A percentile compares a stretch with the other conserved stretches of the same genome.
These are phyloP conservation scores for Noccaea bulbosa DNA, from an alignment of 345 rosid species.

Conservation along the genomic window DNA sequence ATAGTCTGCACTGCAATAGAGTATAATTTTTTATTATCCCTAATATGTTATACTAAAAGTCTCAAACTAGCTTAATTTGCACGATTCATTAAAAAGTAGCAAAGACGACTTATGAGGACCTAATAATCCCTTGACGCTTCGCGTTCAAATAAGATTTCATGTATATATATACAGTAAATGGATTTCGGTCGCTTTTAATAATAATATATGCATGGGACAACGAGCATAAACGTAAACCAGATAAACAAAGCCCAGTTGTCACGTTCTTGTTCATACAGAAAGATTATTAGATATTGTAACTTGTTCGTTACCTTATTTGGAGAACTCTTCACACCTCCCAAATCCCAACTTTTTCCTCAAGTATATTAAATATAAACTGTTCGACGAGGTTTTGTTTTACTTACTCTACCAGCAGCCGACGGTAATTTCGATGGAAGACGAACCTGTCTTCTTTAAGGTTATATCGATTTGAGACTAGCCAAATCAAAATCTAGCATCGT, in stretches of 20 bases:
- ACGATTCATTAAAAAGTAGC: not conserved
- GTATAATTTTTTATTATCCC: not conserved
- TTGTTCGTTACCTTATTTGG: conserved; percentile 23
- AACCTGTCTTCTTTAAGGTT: too few species aligned
- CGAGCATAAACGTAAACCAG: conserved; percentile 6
- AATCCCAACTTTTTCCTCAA: conserved; percentile 29
- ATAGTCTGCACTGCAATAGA: not conserved
- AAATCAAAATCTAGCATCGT: too few species aligned
- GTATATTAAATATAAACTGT: not conserved
- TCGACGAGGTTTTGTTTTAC: not conserved
- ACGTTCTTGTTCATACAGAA: conserved; percentile 36
- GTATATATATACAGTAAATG: not conserved
- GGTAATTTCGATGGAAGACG: too few species aligned
- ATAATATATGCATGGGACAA: conserved; percentile 29
- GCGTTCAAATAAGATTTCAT: not conserved
- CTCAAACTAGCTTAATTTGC: not conserved
- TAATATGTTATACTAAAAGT: not conserved
- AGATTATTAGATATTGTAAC: conserved; percentile 26
- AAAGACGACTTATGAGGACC: not conserved
- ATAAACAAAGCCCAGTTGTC: conserved; percentile 32
- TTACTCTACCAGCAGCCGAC: not conserved
- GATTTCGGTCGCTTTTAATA: conserved; percentile 24
- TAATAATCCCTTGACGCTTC: conserved; percentile 5
- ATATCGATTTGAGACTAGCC: too few species aligned
- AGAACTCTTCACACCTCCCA: conserved; percentile 36